Conservation (phyloP, 2,329 filamentous ascomycete species). For the Fusarium guadeloupense region DNA sequence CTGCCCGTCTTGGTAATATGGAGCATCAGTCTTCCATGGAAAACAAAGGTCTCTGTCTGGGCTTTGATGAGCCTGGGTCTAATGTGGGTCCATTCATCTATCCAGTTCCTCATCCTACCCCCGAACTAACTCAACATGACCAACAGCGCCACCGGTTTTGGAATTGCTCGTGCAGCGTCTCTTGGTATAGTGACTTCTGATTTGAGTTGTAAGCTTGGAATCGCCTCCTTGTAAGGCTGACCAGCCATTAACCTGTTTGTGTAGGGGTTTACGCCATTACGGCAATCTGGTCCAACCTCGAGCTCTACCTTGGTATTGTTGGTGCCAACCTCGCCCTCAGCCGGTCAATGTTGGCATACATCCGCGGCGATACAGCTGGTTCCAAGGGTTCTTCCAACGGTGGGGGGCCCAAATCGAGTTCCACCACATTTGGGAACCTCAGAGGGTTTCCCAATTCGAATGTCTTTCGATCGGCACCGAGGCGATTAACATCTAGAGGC, state of each 20-base stretch:
- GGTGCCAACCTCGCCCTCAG: conserved; percentile 45
- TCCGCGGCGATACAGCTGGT: conserved; percentile 11
- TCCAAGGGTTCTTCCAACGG: conserved; percentile 15
- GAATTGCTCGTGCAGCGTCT: conserved; percentile 34
- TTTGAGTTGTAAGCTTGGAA: conserved; percentile 28
- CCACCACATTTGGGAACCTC: conserved; percentile 10
- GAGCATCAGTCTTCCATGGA: conserved; percentile 45
- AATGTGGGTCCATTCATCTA: conserved; percentile 7
- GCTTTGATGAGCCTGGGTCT: conserved; percentile 48
- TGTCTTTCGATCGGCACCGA: conserved; percentile 10
- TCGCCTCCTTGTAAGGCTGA: accelerated
- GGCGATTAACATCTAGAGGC: conserved; percentile 1
- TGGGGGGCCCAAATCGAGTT: conserved; percentile 9
- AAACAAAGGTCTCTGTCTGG: conserved; percentile 46
- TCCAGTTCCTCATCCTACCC: accelerated
- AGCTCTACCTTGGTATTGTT: conserved; percentile 51
- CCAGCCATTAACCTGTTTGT: not conserved
- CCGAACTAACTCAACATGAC: not conserved
- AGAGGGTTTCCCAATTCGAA: conserved; percentile 15
- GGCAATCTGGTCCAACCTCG: conserved; percentile 52
- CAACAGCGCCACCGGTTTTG: conserved; percentile 33
- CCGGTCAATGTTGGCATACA: conserved; percentile 33
- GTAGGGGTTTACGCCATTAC: conserved; percentile 47
- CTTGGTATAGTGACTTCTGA: conserved; percentile 34
- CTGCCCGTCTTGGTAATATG: conserved; percentile 47